A percentile compares a stretch with the other conserved stretches of the same genome.
Conservation (phyloP, 2,329 filamentous ascomycete species). For the Arthroderma sp. region DNA sequence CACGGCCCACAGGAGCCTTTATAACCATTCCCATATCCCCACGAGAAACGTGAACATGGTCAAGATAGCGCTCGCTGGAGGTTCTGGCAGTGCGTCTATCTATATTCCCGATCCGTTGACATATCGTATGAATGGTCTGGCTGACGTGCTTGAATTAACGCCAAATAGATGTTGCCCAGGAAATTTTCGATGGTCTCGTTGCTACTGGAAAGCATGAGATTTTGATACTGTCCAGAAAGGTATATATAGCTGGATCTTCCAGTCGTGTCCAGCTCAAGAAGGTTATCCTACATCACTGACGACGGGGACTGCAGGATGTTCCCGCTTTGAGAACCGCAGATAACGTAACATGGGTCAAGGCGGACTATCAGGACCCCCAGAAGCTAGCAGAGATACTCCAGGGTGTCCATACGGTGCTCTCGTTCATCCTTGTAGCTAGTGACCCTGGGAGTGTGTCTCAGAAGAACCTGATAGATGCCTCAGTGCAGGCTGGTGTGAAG, state of each 20-base stretch:
- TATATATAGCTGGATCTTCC: constrained; percentile 10
- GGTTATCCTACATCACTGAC: neutral
- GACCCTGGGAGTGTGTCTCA: constrained; percentile 13
- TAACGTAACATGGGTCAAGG: constrained; percentile 23
- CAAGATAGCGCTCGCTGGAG: constrained; percentile 5
- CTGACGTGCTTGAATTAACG: neutral
- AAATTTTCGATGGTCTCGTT: constrained; percentile 39
- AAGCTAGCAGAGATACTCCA: constrained; percentile 26
- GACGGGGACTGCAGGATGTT: neutral
- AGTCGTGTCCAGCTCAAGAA: neutral
- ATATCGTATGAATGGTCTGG: constrained; percentile 3
- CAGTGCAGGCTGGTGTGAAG: constrained; percentile 25
- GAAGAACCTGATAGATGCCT: constrained; percentile 28
- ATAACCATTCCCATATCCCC: too few species aligned
- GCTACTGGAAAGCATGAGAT: constrained; percentile 40
- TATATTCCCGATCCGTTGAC: neutral
- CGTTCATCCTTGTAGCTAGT: constrained; percentile 28
- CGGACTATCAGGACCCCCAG: constrained; percentile 33
- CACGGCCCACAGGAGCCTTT: too few species aligned
- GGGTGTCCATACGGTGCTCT: constrained; percentile 41
- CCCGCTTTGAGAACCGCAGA: neutral
- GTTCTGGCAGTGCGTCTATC: constrained; percentile 4
- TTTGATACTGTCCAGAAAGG: constrained; percentile 36
- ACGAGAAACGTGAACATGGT: constrained; percentile 2
- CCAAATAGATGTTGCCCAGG: constrained; percentile 37